A percentile compares a stretch with the other conserved stretches of the same genome.
phyloP scores from a whole-genome alignment of 257 asterid genomes.

The Knoxia roxburghii region DNA sequence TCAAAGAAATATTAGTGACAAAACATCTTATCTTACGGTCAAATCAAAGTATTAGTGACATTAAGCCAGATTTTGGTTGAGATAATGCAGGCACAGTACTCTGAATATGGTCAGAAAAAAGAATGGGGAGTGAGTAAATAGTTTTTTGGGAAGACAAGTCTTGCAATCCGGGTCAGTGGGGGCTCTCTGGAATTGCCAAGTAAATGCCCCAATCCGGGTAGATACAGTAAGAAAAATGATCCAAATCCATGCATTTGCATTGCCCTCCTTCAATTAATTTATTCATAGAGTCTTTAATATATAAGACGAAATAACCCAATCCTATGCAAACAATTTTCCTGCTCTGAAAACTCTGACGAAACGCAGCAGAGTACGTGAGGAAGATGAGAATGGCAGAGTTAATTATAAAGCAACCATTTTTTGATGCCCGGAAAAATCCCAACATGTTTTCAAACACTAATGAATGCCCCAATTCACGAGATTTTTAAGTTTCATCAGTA shows the following conservation, averaged over 20 bases:
- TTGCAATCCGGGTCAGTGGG: constrained; percentile 1
- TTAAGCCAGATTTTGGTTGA: too few species aligned
- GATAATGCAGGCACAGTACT: too few species aligned
- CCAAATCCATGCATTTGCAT: too few species aligned
- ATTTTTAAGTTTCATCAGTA: too few species aligned
- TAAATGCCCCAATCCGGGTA: background rate
- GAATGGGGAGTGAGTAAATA: background rate
- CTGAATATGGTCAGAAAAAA: background rate
- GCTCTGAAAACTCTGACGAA: constrained; percentile 5
- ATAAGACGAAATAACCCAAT: background rate
- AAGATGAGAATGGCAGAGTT: constrained; percentile 9
- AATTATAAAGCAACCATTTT: constrained; percentile 6
- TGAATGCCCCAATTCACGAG: constrained; percentile 13
- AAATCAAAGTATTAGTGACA: too few species aligned
- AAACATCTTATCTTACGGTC: too few species aligned
- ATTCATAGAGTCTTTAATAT: background rate
- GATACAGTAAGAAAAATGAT: background rate
- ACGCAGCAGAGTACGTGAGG: background rate
- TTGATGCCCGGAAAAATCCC: constrained; percentile 19
- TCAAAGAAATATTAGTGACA: too few species aligned
- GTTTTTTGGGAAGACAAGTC: background rate
- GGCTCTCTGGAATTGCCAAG: background rate
- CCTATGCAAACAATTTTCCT: background rate
- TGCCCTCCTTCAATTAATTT: too few species aligned
- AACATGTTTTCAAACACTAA: constrained; percentile 7